Base-by-base conservation (phyloP, 192 early-diverging fungal genomes). In the Spizellomyces punctatus region DNA sequence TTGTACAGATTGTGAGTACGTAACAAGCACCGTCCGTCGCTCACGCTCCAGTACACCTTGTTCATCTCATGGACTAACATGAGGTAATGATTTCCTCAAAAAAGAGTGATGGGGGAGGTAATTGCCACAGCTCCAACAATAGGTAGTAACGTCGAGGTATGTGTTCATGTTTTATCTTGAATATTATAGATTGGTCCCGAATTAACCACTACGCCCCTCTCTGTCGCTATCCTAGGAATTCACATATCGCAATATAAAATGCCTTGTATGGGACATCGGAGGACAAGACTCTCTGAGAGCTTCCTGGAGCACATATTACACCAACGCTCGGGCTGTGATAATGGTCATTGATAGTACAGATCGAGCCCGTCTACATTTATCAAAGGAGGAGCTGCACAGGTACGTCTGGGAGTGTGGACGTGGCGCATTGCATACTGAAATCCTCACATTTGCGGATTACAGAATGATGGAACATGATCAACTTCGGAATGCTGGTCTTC, bases 281-380 rank as follows among this genome's bases (percentile, higher is more conserved):
- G 73, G 73, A 9, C 69, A 85, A 85, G 88, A 90, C 43, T 82
- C 84, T 6, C 62, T 90, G 57, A 73, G 89, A 50, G 71, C 81
- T 6, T 86, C 89, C 55, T 90, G 89, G 89, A 86, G 69, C 46
- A 86, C 85, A 46, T 89, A 90, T 66, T 90, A 89, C 73, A 74
- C 83, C 42, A 84, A 89, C 52, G 84, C 88, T 48, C 88, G 86
- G 72, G 89, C 89, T 4, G 87, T 90, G 5, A 90, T 90, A 64
- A 84, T 90, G 87, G 89, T 90, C 46, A 85, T 90, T 66, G 89
- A 90, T 64, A 89, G 88, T 58, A 88, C 83, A n/a, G 89, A 90
- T 64, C 73, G 67, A 45, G 86, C 86, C 49, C 81, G 89, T 55
- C 64, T 90, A 41, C 83, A 88, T 57, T 82, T 90, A 48, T 82